Base-by-base conservation (phyloP, 495 filamentous ascomycete species). In the Lasiosphaeria hispida region DNA sequence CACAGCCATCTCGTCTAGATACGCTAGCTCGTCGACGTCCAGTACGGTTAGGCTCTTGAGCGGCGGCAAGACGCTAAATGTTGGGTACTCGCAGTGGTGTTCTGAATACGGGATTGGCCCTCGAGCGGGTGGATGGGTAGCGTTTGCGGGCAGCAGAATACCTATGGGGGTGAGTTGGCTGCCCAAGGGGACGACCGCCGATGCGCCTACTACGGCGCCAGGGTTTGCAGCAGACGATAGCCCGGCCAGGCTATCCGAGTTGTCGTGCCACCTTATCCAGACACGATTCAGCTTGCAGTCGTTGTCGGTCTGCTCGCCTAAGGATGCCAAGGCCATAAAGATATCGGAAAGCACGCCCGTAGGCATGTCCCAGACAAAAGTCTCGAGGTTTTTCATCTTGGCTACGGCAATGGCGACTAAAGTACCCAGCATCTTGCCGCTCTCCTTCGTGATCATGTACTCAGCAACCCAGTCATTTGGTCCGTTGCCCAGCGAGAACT, bases 351-450 rank as follows among this genome's bases (percentile, higher is more conserved):
- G 72, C 19, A 96, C 87, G 0, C 93, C 93, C 0, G 91, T 96
- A 0, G 92, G 91, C 92, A 96, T 96, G 68, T 97, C 92, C 93
- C 93, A 97, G 10, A 91, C 77, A 63, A 97, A 97, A 0, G 85
- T 86, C 70, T 97, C 92, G 15, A 97, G 81, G 60, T 92, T 91
- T 18, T 86, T 77, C 93, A 96, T 96, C 54, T 90, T 84, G 33
- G 86, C 83, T 19, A 96, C 79, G 4, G 91, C 89, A 61, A 93
- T 72, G 11, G 92, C 90, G n/a, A 95, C 91, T 41, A 96, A 73
- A 10, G 90, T 96, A 14, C 92, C 91, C 7, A 97, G 81, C 90
- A 96, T 92, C 72, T 95, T 96, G 0, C 92, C 93, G 54, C 88
- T 84, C 66, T 96, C 92, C 69, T 92, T 96, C 9, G 83, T 87